Evolutionary conservation across 2,329 filamentous ascomycete genomes (phyloP).

Genomic region (Fusarium sacchari): DNA sequence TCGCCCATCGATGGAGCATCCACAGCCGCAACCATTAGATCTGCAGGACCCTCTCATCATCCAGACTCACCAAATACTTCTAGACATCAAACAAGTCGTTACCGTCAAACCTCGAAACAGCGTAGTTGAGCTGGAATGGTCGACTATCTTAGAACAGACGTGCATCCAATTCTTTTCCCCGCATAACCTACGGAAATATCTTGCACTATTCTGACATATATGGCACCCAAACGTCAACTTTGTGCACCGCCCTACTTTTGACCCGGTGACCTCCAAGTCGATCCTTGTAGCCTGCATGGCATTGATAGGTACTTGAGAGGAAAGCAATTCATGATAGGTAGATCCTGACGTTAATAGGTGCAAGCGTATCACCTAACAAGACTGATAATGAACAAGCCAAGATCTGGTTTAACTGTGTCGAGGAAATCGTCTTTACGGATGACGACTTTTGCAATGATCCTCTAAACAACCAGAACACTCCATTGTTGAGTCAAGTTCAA

Average conservation of each 20-base stretch:
- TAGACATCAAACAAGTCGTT: neutral
- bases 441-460: neutral
- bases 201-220: neutral
- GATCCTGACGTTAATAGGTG: neutral
- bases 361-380: neutral
- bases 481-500: rapidly evolving
- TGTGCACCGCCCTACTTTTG: neutral
- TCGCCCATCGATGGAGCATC: too few species aligned
- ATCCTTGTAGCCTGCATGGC: neutral
- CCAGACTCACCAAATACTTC: neutral
- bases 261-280: neutral
- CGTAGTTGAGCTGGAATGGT: neutral
- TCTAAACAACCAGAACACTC: rapidly evolving
- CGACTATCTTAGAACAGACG: neutral
- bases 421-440: neutral
- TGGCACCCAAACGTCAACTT: slow-evolving; percentile 6
- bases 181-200: neutral
- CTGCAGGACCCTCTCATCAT: neutral
- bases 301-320: neutral
- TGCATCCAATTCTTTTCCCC: neutral
- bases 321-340: rapidly evolving
- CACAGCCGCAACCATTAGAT: neutral
- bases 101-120: neutral
- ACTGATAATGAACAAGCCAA: neutral
- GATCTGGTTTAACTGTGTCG: neutral